Evolutionary conservation across 2,329 filamentous ascomycete species (phyloP), one percentile per base, ranked within the genome.

Genomic region (Fusarium sp.): DNA sequence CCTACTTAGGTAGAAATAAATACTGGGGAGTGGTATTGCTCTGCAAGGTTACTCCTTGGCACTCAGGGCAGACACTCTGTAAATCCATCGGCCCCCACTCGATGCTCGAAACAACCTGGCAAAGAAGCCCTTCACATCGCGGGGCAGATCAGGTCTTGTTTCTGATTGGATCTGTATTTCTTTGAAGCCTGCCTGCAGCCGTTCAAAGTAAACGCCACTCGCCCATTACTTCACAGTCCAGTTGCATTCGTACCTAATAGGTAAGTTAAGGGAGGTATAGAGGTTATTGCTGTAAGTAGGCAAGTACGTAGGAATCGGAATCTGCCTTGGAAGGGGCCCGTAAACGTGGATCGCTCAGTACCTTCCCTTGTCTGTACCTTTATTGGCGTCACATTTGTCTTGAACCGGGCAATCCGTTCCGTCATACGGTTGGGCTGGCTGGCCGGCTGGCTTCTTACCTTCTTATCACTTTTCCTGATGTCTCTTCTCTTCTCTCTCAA

Each of bases 391-490:
- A 70, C 63, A 28, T 55, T 41, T 57, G 38, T 38, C 57, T 50
- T 50, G 46, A n/a, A 52, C 66, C 62, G 67, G 62, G 44, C 28
- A 38, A 67, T 69, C 62, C 67, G 67, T 45, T 69, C 65, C 65
- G 65, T 69, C 58, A 49, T 51, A 51, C 12, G 16, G 33, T 38
- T 38, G 11, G 47, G n/a, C 47, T 51, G 31, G n/a, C n/a, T 44
- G 40, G 23, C 23, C 5, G 40, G 4, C 12, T 40, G 37, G n/a
- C 9, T 28, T 45, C 26, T 41, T 36, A 49, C 31, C 30, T 20
- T 36, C 31, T 38, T 49, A 55, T 49, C 52, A 55, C 26, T 55
- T 54, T 45, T 30, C 38, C 36, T 34, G 20, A 49, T 67, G 49
- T 62, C 20, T 41, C 51, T 50, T 57, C 40, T 61, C 46, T 49